Evolutionary conservation across 2,329 filamentous ascomycete species (phyloP), one percentile per base, ranked within the genome.

Genomic region (Claviceps citrina): DNA sequence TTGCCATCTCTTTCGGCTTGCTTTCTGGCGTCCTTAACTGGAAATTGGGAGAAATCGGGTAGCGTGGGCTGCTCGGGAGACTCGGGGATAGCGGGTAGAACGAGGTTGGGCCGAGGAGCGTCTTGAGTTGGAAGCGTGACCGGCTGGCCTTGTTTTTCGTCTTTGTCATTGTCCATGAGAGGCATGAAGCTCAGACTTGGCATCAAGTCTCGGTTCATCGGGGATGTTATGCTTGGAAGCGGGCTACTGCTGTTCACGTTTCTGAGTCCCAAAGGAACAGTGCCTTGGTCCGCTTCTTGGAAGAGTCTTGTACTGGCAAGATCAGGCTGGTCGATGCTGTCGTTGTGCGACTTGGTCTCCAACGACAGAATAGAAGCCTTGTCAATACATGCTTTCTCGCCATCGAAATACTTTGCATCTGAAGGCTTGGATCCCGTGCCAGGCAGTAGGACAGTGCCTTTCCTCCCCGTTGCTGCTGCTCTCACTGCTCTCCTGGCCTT

Each of bases 1-100:
- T 73, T 72, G 41, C 76, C 67, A 49, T 84, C 78, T 42, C 78
- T 81, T 49, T 84, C 76, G 1, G 77, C 79, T 31, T 76, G 67
- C 49, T 81, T 84, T 7, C 75, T 72, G 22, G 73, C 64, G 6
- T 75, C 71, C 50, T 79, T 79, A 56, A 84, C 76, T 2, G 68
- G 61, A 52, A 74, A 78, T 35, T 66, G 60, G 33, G 65, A 63
- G 1, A 78, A 55, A 47, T 85, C 69, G 2, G 79, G 70, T 7
- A 53, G 43, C 1, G 46, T 44, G 3, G 56, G 59, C 2, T 65
- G 59, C 5, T 61, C 46, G 1, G 81, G 81, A 3, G 69, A 50
- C 7, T 66, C 57, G 2, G 68, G 66, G 26, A 72, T 60, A 0
- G 61, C 50, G 2, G 62, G 63, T 4, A 69, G 58, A 31, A 56